These are phyloP conservation scores for Dactylellina parvicollis DNA, from an alignment of 2,329 filamentous ascomycete genomes.

Conservation along the genomic window DNA sequence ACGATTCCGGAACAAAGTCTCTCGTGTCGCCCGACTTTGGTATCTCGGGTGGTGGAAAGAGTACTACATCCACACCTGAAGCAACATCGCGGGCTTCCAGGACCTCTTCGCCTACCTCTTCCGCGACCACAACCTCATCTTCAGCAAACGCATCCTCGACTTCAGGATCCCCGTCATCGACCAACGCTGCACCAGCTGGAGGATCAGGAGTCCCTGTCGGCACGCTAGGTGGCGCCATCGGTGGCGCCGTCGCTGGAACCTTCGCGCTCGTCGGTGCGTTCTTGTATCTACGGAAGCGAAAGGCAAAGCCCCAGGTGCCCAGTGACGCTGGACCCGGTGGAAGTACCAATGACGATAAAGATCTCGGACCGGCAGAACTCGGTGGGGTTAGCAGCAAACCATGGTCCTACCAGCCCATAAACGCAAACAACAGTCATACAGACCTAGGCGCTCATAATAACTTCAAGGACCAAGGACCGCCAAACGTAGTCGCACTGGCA, in stretches of 20 bases:
- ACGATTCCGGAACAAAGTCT: not conserved
- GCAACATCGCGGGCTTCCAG: not conserved
- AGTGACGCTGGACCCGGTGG: not conserved
- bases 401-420: not conserved
- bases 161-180: not conserved
- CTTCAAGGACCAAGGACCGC: not conserved
- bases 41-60: not conserved
- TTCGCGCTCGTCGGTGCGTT: not conserved
- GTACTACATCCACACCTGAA: not conserved
- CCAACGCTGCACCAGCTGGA: not conserved
- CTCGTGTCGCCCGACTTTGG: not conserved
- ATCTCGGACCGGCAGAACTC: not conserved
- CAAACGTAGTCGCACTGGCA: not conserved
- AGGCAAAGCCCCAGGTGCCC: not conserved
- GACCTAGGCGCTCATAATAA: not conserved
- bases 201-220: not conserved
- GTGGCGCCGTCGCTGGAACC: not conserved
- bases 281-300: not conserved
- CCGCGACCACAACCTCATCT: not conserved
- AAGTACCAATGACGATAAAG: not conserved
- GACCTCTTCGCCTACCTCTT: not conserved
- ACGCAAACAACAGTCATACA: not conserved
- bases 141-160: not conserved
- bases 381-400: not conserved
- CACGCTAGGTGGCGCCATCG: conserved; percentile 2